These are phyloP conservation scores for Vaccinium myrtillus DNA, from an alignment of 148 eudicot species.

Conservation along the genomic window DNA sequence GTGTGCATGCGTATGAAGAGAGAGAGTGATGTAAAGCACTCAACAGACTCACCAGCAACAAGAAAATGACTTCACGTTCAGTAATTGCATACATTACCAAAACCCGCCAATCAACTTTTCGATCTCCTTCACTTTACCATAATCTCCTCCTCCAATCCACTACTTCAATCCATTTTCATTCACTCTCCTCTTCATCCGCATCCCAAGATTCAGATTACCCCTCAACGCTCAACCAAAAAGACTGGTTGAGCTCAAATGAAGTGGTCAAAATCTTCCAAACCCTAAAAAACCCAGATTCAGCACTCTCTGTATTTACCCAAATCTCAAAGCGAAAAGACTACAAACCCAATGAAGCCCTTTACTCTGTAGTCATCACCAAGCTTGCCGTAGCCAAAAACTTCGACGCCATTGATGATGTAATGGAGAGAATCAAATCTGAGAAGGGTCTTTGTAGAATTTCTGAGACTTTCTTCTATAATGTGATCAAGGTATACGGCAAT, in stretches of 20 bases:
- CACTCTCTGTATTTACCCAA: conserved; percentile 45
- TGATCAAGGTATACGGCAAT: conserved; percentile 71
- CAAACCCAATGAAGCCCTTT: conserved; percentile 72
- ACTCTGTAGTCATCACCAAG: conserved; percentile 49
- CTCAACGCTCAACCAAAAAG: conserved; percentile 49
- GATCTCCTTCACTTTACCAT: conserved; percentile 4
- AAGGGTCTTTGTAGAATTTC: conserved; percentile 49
- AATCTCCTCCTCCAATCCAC: neutral
- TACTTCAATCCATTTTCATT: conserved; percentile 6
- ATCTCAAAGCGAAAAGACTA: conserved; percentile 71
- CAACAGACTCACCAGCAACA: neutral
- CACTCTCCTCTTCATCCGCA: conserved; percentile 24
- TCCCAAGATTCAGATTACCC: conserved; percentile 17
- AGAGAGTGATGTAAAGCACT: neutral
- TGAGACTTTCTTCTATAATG: conserved; percentile 62
- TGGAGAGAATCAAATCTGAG: conserved; percentile 51
- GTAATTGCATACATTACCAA: neutral
- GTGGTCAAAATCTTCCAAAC: conserved; percentile 51
- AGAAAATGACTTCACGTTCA: conserved; percentile 20
- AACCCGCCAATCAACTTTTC: conserved; percentile 14
- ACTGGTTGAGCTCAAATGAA: conserved; percentile 76
- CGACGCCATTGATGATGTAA: conserved; percentile 51
- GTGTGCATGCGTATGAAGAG: too few species aligned
- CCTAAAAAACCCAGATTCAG: conserved; percentile 48
- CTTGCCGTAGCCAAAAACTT: conserved; percentile 52